Evolutionary conservation across 768 basidiomycete genomes (phyloP).

Genomic region (Amanita subjunquillea): DNA sequence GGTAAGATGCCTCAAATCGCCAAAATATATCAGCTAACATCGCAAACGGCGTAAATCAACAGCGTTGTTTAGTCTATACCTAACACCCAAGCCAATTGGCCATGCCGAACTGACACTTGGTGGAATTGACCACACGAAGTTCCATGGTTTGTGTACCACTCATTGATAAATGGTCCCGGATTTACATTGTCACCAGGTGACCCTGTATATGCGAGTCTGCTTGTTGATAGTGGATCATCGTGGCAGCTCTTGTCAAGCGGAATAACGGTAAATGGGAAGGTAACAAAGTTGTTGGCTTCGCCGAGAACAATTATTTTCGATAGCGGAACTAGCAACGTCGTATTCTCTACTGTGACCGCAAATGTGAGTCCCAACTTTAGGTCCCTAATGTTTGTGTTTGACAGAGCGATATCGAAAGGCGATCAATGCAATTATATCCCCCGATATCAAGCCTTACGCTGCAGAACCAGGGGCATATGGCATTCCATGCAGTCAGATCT

Average conservation of each 20-base stretch:
- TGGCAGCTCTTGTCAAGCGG: slow-evolving; percentile 38
- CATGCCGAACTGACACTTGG: slow-evolving; percentile 35
- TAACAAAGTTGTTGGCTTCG: slow-evolving; percentile 28
- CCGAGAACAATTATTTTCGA: slow-evolving; percentile 43
- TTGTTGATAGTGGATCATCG: slow-evolving; percentile 12
- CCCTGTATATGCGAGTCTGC: slow-evolving; percentile 31
- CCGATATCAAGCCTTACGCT: slow-evolving; percentile 39
- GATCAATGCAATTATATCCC: slow-evolving; percentile 34
- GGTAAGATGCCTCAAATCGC: slow-evolving; percentile 20
- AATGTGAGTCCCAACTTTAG: slow-evolving; percentile 17
- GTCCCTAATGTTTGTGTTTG: neutral
- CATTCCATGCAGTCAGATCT: slow-evolving; percentile 31
- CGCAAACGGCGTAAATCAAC: slow-evolving; percentile 1
- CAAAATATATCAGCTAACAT: neutral
- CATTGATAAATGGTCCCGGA: neutral
- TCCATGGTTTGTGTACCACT: slow-evolving; percentile 6
- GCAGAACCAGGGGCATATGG: slow-evolving; percentile 38
- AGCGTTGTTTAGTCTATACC: slow-evolving; percentile 42
- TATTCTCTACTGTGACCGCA: slow-evolving; percentile 20
- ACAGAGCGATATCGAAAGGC: slow-evolving; percentile 12
- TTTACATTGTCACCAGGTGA: slow-evolving; percentile 18
- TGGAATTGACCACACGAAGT: slow-evolving; percentile 42
- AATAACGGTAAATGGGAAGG: slow-evolving; percentile 26
- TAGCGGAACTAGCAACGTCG: slow-evolving; percentile 48
- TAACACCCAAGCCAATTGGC: slow-evolving; percentile 37